These are phyloP conservation scores for Hortaea werneckii DNA, from an alignment of 2,329 filamentous ascomycete genomes.

Conservation along the genomic window DNA sequence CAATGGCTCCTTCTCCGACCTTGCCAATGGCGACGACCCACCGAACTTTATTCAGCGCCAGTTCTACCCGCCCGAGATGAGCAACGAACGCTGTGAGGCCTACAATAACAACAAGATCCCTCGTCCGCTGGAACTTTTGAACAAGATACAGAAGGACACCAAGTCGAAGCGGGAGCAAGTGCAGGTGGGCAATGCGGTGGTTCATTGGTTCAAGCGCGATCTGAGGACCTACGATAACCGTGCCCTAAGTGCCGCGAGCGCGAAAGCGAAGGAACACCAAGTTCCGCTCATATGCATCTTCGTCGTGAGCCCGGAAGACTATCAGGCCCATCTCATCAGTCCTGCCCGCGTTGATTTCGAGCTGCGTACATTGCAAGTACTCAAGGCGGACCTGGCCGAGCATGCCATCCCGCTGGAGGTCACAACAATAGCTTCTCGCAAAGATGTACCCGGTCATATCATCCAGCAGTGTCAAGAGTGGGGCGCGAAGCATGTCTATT, in stretches of 20 bases:
- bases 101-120: conserved; percentile 62
- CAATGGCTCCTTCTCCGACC: conserved; percentile 15
- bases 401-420: conserved; percentile 70
- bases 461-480: conserved; percentile 58
- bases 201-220: conserved; percentile 89
- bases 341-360: conserved; percentile 71
- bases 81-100: conserved; percentile 61
- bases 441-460: conserved; percentile 50
- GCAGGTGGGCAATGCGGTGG: conserved; percentile 50
- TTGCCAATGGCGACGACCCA: conserved; percentile 26
- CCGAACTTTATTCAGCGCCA: conserved; percentile 39
- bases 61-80: conserved; percentile 82
- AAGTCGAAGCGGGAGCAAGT: conserved; percentile 42
- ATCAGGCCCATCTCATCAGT: conserved; percentile 66
- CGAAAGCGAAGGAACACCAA: conserved; percentile 54
- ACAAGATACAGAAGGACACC: conserved; percentile 53
- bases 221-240: conserved; percentile 66
- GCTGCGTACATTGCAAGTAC: conserved; percentile 55
- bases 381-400: conserved; percentile 57
- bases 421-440: conserved; percentile 59
- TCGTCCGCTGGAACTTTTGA: conserved; percentile 61
- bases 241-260: conserved; percentile 54
- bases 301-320: conserved; percentile 72
- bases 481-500: conserved; percentile 64
- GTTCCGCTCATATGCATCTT: conserved; percentile 69